Evolutionary conservation across 441 rosid genomes (phyloP).

Genomic region (Populus hybrid): DNA sequence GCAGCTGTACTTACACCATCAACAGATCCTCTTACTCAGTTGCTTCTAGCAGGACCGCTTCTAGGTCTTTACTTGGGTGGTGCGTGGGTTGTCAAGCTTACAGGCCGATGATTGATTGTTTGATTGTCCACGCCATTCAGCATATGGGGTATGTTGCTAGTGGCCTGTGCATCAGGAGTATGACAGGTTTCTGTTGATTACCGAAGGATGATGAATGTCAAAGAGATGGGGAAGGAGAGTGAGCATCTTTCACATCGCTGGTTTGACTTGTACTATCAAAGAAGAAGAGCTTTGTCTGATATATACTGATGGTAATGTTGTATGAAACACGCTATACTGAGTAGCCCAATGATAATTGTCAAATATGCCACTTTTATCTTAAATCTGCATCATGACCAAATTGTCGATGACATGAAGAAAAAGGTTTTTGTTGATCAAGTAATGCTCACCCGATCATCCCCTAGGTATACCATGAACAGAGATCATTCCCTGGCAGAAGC

Average conservation of each 20-base stretch:
- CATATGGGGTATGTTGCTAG: background rate
- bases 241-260: background rate
- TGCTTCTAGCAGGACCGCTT: slow-evolving; percentile 85
- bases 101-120: slow-evolving; percentile 51
- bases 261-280: background rate
- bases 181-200: slow-evolving; percentile 8
- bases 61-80: slow-evolving; percentile 92
- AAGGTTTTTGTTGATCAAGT: background rate
- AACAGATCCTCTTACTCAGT: slow-evolving; percentile 93
- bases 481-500: background rate
- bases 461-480: background rate
- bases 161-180: background rate
- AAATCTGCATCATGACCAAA: background rate
- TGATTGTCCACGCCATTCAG: background rate
- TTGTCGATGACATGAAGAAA: too few relatives aligned
- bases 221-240: background rate
- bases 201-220: slow-evolving; percentile 4
- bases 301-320: background rate
- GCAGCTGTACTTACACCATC: slow-evolving; percentile 97
- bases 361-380: background rate
- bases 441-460: background rate
- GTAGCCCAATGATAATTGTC: background rate
- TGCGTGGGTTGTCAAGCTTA: slow-evolving; percentile 86
- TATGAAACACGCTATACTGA: background rate
- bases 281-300: background rate